A percentile compares a stretch with the other conserved stretches of the same genome.
Evolutionary conservation across 2,329 filamentous ascomycete species (phyloP).

Genomic region (Ophiostoma angusticollis): DNA sequence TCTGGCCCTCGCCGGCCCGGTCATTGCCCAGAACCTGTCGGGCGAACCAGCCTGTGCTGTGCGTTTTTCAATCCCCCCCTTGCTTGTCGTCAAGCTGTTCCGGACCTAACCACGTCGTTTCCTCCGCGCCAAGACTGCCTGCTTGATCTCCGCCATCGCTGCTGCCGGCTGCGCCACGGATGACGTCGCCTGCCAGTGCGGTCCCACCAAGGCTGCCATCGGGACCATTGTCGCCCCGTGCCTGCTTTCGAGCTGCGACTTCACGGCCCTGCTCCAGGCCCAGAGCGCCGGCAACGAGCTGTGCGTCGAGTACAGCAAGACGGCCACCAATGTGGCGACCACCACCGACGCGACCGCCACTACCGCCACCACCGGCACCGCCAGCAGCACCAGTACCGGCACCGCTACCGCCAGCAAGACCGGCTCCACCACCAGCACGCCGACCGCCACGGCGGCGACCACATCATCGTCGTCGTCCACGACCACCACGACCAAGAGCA

Average conservation of each 20-base stretch:
- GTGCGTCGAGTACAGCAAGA: slow-evolving; percentile 19
- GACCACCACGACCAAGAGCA: not conserved
- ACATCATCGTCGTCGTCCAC: not conserved
- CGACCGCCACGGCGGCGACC: not conserved
- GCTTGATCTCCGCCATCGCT: slow-evolving; percentile 33
- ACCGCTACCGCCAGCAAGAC: slow-evolving; percentile 4
- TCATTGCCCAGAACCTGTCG: slow-evolving; percentile 22
- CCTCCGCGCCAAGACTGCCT: slow-evolving; percentile 24
- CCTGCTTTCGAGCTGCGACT: slow-evolving; percentile 21
- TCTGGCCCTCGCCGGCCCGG: slow-evolving; percentile 17
- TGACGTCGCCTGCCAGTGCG: slow-evolving; percentile 41
- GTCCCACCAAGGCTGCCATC: slow-evolving; percentile 21
- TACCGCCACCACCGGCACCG: slow-evolving; percentile 2
- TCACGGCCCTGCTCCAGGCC: slow-evolving; percentile 18
- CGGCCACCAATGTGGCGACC: slow-evolving; percentile 12
- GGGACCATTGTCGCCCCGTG: slow-evolving; percentile 19
- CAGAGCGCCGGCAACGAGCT: slow-evolving; percentile 20
- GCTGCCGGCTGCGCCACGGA: slow-evolving; percentile 32
- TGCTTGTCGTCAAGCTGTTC: too few species aligned
- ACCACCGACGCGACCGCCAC: slow-evolving; percentile 4
- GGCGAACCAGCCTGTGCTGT: slow-evolving; percentile 26
- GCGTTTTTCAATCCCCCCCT: slow-evolving; percentile 12
- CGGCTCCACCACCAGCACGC: slow-evolving; percentile 1
- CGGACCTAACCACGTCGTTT: too few species aligned
- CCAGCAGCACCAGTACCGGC: slow-evolving; percentile 2